Evolutionary conservation across 1,284 basidiomycete genomes (phyloP), one percentile per base, ranked within the genome.

Genomic region (Moniliella sp.): DNA sequence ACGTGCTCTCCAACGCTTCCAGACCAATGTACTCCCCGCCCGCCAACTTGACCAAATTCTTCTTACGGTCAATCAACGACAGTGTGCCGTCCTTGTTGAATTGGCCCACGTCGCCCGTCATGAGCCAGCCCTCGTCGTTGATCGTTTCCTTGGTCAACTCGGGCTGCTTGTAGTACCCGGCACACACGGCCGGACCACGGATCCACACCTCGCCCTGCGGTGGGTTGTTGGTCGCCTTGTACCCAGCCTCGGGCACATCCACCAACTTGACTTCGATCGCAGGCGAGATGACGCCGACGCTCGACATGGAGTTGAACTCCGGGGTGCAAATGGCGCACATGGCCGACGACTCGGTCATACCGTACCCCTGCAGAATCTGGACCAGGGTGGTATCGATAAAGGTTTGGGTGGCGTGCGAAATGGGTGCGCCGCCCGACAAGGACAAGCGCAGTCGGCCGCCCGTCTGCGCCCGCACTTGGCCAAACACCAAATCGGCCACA

Each of bases 11-110:
- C 30, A 91, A 73, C 33, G 75, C 73, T 59, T 93, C 86, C 37
- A 91, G 70, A 5, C 84, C 84, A 54, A 94, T 78, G 65, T 94
- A 93, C 18, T 83, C 81, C 38, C 82, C 83, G 34, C 73, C 71
- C 33, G 72, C 69, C 15, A 86, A 67, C 66, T 91, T 88, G 59
- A 91, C 73, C 28, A 93, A 65, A 62, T 91, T 88, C 71, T 86
- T 82, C 56, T 59, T 62, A 8, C 57, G 70, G 61, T 88, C 82
- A 51, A 88, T 76, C 40, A 88, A 59, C 13, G 66, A 69, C 18
- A 88, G 61, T 2, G 81, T 82, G 12, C 81, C 82, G 52, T 88
- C 76, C 2, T 66, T 42, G 57, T 88, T 86, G 78, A 80, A 88
- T 61, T 66, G 63, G 5, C 59, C 56, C 7, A 59, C 52, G 26